These are phyloP conservation scores for Zostera marina DNA, from an alignment of 116 monocot genomes.

Conservation along the genomic window DNA sequence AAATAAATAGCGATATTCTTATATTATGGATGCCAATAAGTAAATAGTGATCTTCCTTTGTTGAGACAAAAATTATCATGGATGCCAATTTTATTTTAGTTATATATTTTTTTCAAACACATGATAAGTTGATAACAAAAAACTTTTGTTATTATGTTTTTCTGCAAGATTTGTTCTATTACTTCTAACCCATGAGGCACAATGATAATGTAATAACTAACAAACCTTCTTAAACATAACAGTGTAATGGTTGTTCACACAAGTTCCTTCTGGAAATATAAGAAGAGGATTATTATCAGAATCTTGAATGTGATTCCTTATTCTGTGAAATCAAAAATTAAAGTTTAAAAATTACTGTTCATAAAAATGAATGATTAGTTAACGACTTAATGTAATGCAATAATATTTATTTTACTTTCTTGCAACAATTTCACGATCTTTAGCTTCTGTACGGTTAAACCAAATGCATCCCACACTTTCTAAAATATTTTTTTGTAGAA, in stretches of 20 bases:
- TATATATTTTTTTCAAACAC: no score
- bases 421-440: constrained; percentile 85
- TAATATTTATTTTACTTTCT: constrained; percentile 42
- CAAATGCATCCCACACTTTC: constrained; percentile 93
- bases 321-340: constrained; percentile 26
- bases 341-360: neutral
- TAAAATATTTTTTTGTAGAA: constrained; percentile 82
- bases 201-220: neutral
- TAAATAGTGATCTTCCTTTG: no score
- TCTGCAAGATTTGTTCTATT: no score
- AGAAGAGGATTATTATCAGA: constrained; percentile 83
- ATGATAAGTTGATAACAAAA: no score
- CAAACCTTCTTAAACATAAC: constrained; percentile 99
- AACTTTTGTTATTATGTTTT: no score
- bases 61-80: no score
- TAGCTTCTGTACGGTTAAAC: constrained; percentile 81
- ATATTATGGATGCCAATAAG: no score
- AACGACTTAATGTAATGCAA: neutral
- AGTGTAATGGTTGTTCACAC: constrained; percentile 95
- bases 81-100: no score
- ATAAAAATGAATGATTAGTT: neutral
- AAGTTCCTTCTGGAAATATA: constrained; percentile 99
- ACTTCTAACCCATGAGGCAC: no score
- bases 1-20: no score
- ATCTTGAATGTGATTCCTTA: constrained; percentile 66